Base-by-base conservation (phyloP, 2,329 filamentous ascomycete genomes). In the Dactylellina sp. region DNA sequence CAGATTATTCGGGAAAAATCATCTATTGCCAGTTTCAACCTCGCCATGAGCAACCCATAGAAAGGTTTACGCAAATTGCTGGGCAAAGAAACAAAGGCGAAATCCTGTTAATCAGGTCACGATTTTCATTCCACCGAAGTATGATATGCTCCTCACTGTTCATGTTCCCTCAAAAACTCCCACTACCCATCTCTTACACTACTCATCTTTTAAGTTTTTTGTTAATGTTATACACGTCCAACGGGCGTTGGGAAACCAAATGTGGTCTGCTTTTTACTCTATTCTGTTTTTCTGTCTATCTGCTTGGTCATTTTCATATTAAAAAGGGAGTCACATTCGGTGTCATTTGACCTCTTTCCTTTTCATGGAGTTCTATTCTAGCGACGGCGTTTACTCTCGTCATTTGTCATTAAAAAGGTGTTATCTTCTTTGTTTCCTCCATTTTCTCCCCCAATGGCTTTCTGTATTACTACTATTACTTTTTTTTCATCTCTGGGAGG, bases 1-100 rank as follows among this genome's bases (percentile, higher is more conserved):
- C 80, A 80, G 20, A 82, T 81, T 24, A 82, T 81, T 24, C 83
- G 83, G 72, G 75, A 79, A 39, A 74, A 74, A 9, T 83, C 83
- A 76, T 80, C 81, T 7, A 79, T 82, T 14, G 70, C 63, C 44
- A 75, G 61, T 55, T 74, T 74, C 49, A 74, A 74, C 42, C 61
- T 74, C 18, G 70, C 70, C 28, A 66, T 66, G 61, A 74, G 61
- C 42, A 74, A 74, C 32, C 70, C 70, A 44, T 74, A 74, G 70
- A 74, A 57, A 32, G 28, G 55, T n/a, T 66, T 66, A 47, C 40
- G 7, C 59, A 64, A 65, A 18, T 28, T 22, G 60, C 44, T 60
- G n/a, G 11, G 22, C 32, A 22, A 47, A 42, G 25, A 37, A 57
- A 22, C 32, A 32, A 37, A 49, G 32, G 18, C 7, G 28, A 28